phyloP scores from a whole-genome alignment of 768 basidiomycete genomes.

The Lactarius hengduanensis region DNA sequence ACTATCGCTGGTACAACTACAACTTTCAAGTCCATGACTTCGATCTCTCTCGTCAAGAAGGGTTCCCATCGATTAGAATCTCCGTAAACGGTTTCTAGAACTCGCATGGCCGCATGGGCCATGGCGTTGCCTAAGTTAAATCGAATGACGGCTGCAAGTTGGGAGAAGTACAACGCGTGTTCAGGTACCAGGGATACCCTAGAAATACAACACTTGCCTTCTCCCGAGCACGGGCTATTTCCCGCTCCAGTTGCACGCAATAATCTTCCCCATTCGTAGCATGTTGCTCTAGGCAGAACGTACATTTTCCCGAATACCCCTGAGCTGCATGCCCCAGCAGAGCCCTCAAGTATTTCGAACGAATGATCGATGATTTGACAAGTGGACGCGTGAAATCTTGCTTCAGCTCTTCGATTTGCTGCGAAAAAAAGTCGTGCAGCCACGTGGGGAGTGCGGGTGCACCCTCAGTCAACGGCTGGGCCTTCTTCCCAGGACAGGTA shows the following conservation, averaged over 20 bases:
- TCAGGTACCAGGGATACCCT: not conserved
- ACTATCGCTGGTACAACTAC: not conserved
- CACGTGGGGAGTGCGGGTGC: not conserved
- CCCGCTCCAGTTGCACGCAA: not conserved
- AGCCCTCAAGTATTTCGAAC: not conserved
- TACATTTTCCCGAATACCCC: not conserved
- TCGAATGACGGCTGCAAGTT: not conserved
- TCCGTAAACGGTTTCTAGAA: not conserved
- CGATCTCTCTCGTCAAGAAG: not conserved
- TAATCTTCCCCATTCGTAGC: not conserved
- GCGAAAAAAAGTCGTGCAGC: not conserved
- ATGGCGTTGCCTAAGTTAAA: not conserved
- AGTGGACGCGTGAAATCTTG: not conserved
- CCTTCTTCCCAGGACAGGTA: fast-evolving
- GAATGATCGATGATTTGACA: not conserved
- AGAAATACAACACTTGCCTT: not conserved
- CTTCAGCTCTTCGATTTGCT: not conserved
- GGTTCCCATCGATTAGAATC: not conserved
- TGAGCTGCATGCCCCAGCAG: not conserved
- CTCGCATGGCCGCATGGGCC: not conserved
- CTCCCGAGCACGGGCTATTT: not conserved
- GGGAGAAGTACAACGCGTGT: not conserved
- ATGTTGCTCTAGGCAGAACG: not conserved
- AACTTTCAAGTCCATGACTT: not conserved
- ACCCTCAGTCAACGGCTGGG: not conserved